A percentile compares a stretch with the other conserved stretches of the same genome.
Conservation (phyloP, 805 yeast genomes). For the Tetrapisispora arboricola region DNA sequence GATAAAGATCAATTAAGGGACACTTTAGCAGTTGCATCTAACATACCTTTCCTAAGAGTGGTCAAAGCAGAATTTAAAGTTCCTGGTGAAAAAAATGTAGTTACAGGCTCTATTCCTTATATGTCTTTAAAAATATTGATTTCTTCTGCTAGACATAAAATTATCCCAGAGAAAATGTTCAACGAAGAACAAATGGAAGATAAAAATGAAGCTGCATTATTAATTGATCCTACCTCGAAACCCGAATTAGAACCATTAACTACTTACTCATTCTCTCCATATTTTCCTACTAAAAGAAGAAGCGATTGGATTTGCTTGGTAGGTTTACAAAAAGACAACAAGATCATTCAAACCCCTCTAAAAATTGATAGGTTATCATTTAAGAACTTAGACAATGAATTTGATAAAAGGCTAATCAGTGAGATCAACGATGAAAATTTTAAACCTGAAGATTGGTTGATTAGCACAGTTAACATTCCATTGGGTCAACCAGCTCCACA, state of each 20-base stretch:
- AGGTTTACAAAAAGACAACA: conserved; percentile 65
- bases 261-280: conserved; percentile 62
- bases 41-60: conserved; percentile 60
- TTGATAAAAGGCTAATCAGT: conserved; percentile 23
- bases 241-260: conserved; percentile 61
- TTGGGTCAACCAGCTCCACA: conserved; percentile 72
- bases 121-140: conserved; percentile 65
- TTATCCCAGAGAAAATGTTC: conserved; percentile 33
- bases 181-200: conserved; percentile 35
- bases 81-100: conserved; percentile 69
- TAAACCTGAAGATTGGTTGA: conserved; percentile 31
- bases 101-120: conserved; percentile 67
- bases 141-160: conserved; percentile 60
- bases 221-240: conserved; percentile 61
- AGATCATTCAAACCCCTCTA: conserved; percentile 58
- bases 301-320: conserved; percentile 60
- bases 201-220: conserved; percentile 50
- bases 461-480: conserved; percentile 71
- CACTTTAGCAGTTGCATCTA: conserved; percentile 46
- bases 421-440: conserved; percentile 27
- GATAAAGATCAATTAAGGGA: conserved; percentile 36
- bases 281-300: conserved; percentile 50
- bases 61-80: conserved; percentile 67
- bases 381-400: conserved; percentile 19
- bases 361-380: conserved; percentile 21